Base-by-base conservation (phyloP, 179 eudicot species). In the Nepenthes alata region DNA sequence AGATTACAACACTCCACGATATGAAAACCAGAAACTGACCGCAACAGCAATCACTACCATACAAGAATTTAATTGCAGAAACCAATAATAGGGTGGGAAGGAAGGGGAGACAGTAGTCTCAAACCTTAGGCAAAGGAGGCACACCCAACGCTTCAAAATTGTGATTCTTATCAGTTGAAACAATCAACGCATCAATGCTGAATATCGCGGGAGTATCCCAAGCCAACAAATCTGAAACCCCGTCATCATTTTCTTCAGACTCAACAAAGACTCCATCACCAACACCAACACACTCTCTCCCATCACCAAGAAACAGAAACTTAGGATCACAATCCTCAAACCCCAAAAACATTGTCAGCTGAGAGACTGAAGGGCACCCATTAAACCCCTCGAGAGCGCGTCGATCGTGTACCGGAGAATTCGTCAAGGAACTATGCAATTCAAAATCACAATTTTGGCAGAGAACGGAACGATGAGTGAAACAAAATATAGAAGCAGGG, bases 361-460 rank as follows among this genome's bases (percentile, higher is more conserved):
- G 96, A 4, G 45, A 25, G 35, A 75, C 89, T 0, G 76, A 71
- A 4, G 95, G 91, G 12, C 85, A 76, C 15, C 98, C 98, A 38
- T 59, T 57, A 61, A 91, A 88, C 37, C 96, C 97, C 54, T 91
- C 96, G 6, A 91, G 69, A 8, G 91, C 83, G 60, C 98, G 66
- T 14, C 96, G 78, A n/a, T 88, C 86, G 67, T 91, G 96, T 1
- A 70, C 37, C 0, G 71, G 35, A 3, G 57, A 12, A 5, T 64
- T 58, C 25, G 11, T 12, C 4, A 45, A 45, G 5, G 2, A 37
- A 55, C 37, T 67, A 69, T 89, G 96, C 1, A 55, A 9, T 39
- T 84, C 96, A 79, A 80, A 89, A 35, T 89, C 97, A 55, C 97
- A 89, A 41, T 89, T 89, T 49, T 87, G 97, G 51, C 97, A 89